Conservation (phyloP, 306 rosid genomes). For the Quercus berberidifolia region DNA sequence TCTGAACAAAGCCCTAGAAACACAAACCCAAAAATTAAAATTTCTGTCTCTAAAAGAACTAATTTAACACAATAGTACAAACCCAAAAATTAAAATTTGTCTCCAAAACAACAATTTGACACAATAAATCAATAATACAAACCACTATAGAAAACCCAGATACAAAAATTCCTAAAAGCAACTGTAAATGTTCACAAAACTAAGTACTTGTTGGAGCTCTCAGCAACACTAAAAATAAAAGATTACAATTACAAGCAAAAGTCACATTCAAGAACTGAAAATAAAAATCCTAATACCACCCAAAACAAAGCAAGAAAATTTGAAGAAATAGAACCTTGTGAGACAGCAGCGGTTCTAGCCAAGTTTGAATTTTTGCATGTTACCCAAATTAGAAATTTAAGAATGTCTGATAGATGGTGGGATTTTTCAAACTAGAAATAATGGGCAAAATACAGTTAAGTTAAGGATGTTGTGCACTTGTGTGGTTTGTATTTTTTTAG, state of each 20-base stretch:
- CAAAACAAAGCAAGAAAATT: neutral
- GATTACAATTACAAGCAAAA: neutral
- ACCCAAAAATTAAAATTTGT: neutral
- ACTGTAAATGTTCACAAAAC: neutral
- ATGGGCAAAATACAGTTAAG: neutral
- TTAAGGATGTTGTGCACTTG: too few species aligned
- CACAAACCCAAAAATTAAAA: neutral
- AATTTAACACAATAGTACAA: neutral
- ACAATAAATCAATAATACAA: neutral
- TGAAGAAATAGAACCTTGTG: neutral
- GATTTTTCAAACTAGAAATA: neutral
- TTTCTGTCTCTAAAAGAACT: neutral
- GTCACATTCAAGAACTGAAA: neutral
- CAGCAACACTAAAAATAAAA: neutral
- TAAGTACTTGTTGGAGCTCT: too few species aligned
- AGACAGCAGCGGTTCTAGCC: neutral
- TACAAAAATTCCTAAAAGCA: neutral
- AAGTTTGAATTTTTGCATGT: neutral
- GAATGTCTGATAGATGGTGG: neutral
- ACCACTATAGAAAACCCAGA: neutral
- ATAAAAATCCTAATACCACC: neutral
- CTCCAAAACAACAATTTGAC: neutral
- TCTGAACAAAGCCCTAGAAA: slow-evolving; percentile 13
- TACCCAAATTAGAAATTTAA: neutral
- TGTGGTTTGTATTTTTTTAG: too few species aligned